A percentile compares a stretch with the other conserved stretches of the same genome.
Conservation (phyloP, 352 stramenopile species). For the Phytopythium delawarense region DNA sequence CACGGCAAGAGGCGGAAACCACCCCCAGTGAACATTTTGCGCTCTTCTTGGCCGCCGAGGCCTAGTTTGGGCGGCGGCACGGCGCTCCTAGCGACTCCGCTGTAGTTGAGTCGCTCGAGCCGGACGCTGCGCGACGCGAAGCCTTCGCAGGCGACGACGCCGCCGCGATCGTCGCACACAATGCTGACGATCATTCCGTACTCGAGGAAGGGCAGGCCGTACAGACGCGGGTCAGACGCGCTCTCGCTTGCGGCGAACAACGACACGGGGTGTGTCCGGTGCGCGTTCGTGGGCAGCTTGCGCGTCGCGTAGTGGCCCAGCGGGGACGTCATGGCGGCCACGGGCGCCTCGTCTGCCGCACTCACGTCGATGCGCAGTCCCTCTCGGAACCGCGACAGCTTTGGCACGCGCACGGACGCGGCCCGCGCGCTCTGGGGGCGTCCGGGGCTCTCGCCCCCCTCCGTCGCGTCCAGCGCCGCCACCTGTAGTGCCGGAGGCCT, state of each 20-base stretch:
- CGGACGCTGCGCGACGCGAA: constrained; percentile 55
- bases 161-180: constrained; percentile 51
- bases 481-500: neutral
- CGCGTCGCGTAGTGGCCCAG: constrained; percentile 43
- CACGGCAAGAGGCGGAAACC: constrained; percentile 39
- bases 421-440: constrained; percentile 1
- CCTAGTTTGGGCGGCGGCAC: constrained; percentile 30
- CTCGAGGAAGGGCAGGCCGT: constrained; percentile 51
- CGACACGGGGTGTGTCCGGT: constrained; percentile 30
- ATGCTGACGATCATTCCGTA: constrained; percentile 69
- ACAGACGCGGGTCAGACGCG: constrained; percentile 13
- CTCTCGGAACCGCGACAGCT: constrained; percentile 13
- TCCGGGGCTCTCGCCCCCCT: neutral
- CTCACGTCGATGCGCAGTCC: constrained; percentile 48
- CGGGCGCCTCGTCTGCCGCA: constrained; percentile 17
- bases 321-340: constrained; percentile 32
- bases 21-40: constrained; percentile 28
- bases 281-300: constrained; percentile 26
- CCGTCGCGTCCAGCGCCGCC: constrained; percentile 3
- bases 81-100: constrained; percentile 9
- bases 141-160: constrained; percentile 49
- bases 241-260: constrained; percentile 28
- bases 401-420: constrained; percentile 9
- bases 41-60: constrained; percentile 38
- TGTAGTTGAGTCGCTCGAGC: constrained; percentile 45